These are phyloP conservation scores for Boletus vinaceobasis DNA, from an alignment of 768 basidiomycete genomes.

Conservation along the genomic window DNA sequence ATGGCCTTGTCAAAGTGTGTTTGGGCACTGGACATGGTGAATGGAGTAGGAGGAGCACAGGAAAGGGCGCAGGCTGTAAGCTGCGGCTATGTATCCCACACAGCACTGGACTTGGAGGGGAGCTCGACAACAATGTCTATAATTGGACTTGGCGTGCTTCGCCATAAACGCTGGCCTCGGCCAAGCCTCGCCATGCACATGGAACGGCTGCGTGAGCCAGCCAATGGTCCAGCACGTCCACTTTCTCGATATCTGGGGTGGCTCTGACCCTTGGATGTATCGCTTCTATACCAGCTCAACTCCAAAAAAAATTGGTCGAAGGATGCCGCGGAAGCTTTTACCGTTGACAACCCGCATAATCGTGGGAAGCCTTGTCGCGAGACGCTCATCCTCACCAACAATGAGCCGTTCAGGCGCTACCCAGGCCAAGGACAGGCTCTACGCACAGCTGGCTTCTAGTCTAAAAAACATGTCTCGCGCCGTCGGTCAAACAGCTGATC, in stretches of 20 bases:
- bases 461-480: constrained; percentile 65
- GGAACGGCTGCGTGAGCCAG: not conserved
- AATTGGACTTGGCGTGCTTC: constrained; percentile 12
- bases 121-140: constrained; percentile 4
- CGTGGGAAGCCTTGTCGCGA: constrained; percentile 13
- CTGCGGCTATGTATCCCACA: not conserved
- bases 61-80: not conserved
- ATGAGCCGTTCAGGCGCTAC: constrained; percentile 49
- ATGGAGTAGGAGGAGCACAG: constrained; percentile 5
- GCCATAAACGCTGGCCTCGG: not conserved
- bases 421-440: constrained; percentile 78
- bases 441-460: constrained; percentile 69
- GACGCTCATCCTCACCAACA: not conserved
- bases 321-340: not conserved
- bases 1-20: constrained; percentile 28
- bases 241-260: not conserved
- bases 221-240: not conserved
- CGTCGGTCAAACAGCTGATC: constrained; percentile 67
- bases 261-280: not conserved
- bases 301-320: not conserved
- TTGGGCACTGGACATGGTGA: constrained; percentile 22
- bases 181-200: not conserved
- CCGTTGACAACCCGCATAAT: not conserved
- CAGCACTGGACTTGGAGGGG: constrained; percentile 6
- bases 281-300: constrained; percentile 2